Base-by-base conservation (phyloP, 2,329 filamentous ascomycete species). In the Exophiala oligosperma region DNA sequence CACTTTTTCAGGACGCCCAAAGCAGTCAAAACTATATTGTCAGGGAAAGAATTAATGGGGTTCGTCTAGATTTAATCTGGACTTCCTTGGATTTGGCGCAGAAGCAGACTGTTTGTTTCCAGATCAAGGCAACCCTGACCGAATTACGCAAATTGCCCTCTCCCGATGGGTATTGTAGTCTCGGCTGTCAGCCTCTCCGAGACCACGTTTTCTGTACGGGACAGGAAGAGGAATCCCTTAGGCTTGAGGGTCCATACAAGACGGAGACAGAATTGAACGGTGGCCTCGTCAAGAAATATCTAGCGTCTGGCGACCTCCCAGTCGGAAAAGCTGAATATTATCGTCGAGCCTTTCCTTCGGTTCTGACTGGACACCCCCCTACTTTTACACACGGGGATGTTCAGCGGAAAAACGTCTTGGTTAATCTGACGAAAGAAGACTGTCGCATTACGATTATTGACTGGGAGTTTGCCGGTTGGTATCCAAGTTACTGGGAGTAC, bases 401-500 rank as follows among this genome's bases (percentile, higher is more conserved):
- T 56, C 69, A 70, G 43, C 66, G 64, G 6, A 67, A 69, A 44
- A 74, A 74, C 54, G 67, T 74, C 52, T 68, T 74, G 52, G 44
- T 73, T 23, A 60, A 64, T 8, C 43, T 62, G 47, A 66, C 62
- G 14, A 7, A 9, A 4, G 24, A 48, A 14, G 29, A 6, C 24
- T 9, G 55, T 23, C 54, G 54, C 23, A 60, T 74, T 1, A 68
- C 70, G 5, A 63, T 78, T 17, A 68, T 78, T 52, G 74, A 76
- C 67, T 78, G 73, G 75, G 74, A 76, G 55, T 71, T 57, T 46
- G 67, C 72, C 21, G 72, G 73, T 32, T 76, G 71, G 73, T 73
- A 73, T 61, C 73, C 72, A 24, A 68, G 55, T 21, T 76, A 76
- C 62, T 77, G 72, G 74, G 74, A 76, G 63, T 76, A 75, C 63